Evolutionary conservation across 805 yeast genomes (phyloP), one percentile per base, ranked within the genome.

Genomic region (Starmerella apicola): DNA sequence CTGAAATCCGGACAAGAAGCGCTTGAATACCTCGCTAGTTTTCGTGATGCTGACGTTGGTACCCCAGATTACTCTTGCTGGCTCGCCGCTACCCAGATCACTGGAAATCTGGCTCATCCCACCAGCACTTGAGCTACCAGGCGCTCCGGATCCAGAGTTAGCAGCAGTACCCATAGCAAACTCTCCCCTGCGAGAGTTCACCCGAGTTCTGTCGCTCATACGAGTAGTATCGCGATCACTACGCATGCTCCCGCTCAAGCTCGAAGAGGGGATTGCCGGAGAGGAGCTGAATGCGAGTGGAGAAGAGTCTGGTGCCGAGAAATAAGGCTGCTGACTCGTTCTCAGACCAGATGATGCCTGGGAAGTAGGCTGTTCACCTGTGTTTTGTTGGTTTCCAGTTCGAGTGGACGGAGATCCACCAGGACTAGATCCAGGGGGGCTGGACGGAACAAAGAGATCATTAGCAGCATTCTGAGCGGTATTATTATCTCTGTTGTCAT

Each of bases 21-120:
- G 77, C 48, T 93, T 69, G 63, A 91, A 88, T 37, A 72, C 70
- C 50, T 75, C 79, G 28, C 81, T 71, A 51, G 91, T 78, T 55
- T 91, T 95, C 54, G 76, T 82, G 54, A 91, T 86, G 35, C 93
- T 80, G 21, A 91, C 95, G 56, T 88, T 85, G 1, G 98, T 91
- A 61, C 98, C 98, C 98, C 98, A 91, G 54, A 91, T 88, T 39
- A 91, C 94, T 53, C 93, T 72, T 19, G 77, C 75, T 0, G 94
- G 94, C 49, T 81, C 95, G 38, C 55, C 54, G n/a, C n/a, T n/a
- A n/a, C 55, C 50, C 3, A 49, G 49, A 26, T 54, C 58, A 6
- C 56, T 49, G 24, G 39, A 16, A 13, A 21, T 18, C 5, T 25
- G 34, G n/a, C 28, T 8, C 26, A 18, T 30, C 3, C 32, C 31